These are phyloP conservation scores for Arachis stenosperma DNA, from an alignment of 306 rosid species.

Conservation along the genomic window DNA sequence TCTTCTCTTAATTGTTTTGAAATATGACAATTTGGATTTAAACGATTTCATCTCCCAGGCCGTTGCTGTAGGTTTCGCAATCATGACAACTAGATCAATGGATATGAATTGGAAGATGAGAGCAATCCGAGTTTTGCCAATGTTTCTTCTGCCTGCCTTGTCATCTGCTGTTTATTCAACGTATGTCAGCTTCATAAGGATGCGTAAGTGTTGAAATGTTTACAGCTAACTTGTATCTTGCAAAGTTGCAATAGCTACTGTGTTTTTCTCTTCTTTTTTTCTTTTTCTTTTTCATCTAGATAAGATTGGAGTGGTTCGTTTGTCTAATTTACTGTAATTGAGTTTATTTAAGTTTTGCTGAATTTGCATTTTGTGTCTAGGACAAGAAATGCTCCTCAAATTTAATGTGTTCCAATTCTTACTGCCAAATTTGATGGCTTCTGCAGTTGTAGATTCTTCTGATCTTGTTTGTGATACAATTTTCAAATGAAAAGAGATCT, in stretches of 20 bases:
- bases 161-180: slow-evolving; percentile 63
- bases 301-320: slow-evolving; percentile 8
- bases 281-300: neutral
- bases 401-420: slow-evolving; percentile 24
- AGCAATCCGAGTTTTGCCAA: slow-evolving; percentile 73
- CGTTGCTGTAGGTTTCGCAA: slow-evolving; percentile 82
- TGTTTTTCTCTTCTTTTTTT: neutral
- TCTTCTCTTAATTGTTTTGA: neutral
- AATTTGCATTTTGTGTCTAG: slow-evolving; percentile 21
- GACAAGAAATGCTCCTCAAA: neutral
- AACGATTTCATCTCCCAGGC: slow-evolving; percentile 60
- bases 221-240: neutral
- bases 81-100: slow-evolving; percentile 65
- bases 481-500: slow-evolving; percentile 26
- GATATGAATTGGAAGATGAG: slow-evolving; percentile 90
- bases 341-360: neutral
- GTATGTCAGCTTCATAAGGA: slow-evolving; percentile 60
- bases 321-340: slow-evolving; percentile 9
- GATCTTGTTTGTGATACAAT: slow-evolving; percentile 2
- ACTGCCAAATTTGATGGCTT: slow-evolving; percentile 5
- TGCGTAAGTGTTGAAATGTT: slow-evolving; percentile 64
- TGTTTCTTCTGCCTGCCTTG: slow-evolving; percentile 87
- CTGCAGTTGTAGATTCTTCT: slow-evolving; percentile 3
- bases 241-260: neutral
- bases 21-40: slow-evolving; percentile 22